Base-by-base conservation (phyloP, 1,284 basidiomycete genomes). In the Heterobasidion parviporum region DNA sequence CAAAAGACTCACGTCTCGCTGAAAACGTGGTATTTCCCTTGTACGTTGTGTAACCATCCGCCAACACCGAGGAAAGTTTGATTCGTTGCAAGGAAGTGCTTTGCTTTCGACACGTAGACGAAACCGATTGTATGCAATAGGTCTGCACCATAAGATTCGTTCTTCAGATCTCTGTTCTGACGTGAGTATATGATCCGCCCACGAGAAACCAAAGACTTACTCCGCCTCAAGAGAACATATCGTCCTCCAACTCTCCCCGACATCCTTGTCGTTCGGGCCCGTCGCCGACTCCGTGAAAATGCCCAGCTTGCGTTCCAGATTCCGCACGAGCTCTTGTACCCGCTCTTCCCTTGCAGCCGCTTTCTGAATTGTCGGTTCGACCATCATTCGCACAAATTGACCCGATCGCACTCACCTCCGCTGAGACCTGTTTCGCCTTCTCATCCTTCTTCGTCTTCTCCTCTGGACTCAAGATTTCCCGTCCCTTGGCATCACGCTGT, bases 31-130 rank as follows among this genome's bases (percentile, higher is more conserved):
- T 94, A 95, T 71, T 93, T 95, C 49, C 89, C 92, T 70, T 94
- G 92, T 1, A 95, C 92, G 54, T 94, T 94, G 69, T 97, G 94
- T 60, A 95, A 73, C 94, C 94, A 98, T 2, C 94, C 90, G 38
- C 89, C 89, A 10, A 93, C 85, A 41, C 91, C 91, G 46, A 92
- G 78, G 61, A 92, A 80, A 0, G 87, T 83, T 61, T 89, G 85
- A 55, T 82, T 85, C 15, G 90, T 86, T 0, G 92, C 92, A 8
- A 91, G 77, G 63, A 85, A 83, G 52, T 92, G 89, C 63, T 85
- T 87, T 6, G 90, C 83, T 68, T 95, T 97, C 20, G 87, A 78
- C 54, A 78, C 74, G 68, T 99, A 99, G 5, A 93, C 89, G 61
- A 92, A 89, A 0, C 97, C 96, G 59, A 99, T 87, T 0, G 94